Evolutionary conservation across 306 rosid genomes (phyloP).

Genomic region (Quercus rubra): DNA sequence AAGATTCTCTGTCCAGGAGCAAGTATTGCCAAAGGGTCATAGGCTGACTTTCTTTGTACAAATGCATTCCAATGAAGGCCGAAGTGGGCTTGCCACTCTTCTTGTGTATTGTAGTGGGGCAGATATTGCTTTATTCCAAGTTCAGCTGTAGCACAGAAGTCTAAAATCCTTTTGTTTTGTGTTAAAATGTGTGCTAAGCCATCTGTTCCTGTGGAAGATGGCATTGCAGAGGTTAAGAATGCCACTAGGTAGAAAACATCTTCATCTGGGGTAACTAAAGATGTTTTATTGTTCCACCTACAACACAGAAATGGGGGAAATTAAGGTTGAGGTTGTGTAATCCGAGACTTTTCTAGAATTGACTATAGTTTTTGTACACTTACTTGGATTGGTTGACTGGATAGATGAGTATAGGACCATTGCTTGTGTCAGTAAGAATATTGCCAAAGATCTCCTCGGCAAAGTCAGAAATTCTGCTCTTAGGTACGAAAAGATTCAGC

Average conservation of each 20-base stretch:
- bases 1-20: constrained; percentile 93
- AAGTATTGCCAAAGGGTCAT: constrained; percentile 90
- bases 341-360: not conserved
- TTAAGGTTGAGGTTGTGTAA: not conserved
- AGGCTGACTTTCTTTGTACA: constrained; percentile 53
- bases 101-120: constrained; percentile 65
- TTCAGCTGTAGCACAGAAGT: constrained; percentile 41
- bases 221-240: constrained; percentile 71
- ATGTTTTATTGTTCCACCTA: constrained; percentile 85
- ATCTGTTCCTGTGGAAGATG: constrained; percentile 59
- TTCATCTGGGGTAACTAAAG: constrained; percentile 85
- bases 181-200: constrained; percentile 54
- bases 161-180: constrained; percentile 68
- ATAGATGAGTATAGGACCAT: constrained; percentile 86
- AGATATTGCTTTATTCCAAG: constrained; percentile 77
- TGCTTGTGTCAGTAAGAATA: constrained; percentile 59
- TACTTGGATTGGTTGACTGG: constrained; percentile 93
- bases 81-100: constrained; percentile 82
- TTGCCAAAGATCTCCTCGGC: constrained; percentile 69
- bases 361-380: not conserved
- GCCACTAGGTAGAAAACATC: constrained; percentile 80
- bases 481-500: constrained; percentile 81
- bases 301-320: constrained; percentile 8
- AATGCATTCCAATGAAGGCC: constrained; percentile 69
- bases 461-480: constrained; percentile 57